These are phyloP conservation scores for Tuber umbilicatum DNA, from an alignment of 495 filamentous ascomycete species.

Conservation along the genomic window DNA sequence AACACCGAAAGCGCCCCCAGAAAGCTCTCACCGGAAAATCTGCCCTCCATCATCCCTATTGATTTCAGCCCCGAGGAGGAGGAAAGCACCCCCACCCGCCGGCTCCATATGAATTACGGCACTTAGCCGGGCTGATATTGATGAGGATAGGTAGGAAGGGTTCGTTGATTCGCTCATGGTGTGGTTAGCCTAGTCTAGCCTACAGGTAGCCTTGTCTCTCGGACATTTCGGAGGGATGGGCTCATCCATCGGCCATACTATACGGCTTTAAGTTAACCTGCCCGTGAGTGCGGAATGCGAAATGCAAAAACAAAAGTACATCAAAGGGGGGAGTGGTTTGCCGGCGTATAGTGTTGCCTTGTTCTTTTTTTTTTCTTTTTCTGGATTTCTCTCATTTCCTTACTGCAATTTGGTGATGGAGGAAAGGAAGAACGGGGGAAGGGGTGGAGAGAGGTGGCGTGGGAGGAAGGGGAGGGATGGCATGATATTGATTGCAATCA, in stretches of 20 bases:
- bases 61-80: not conserved
- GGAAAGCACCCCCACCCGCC: not conserved
- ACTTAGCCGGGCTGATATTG: not conserved
- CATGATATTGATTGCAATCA: not conserved
- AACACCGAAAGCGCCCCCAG: not conserved
- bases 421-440: constrained; percentile 4
- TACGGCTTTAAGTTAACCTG: not conserved
- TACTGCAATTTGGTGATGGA: not conserved
- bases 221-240: not conserved
- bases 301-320: not conserved
- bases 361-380: not conserved
- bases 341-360: not conserved
- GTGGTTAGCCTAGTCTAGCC: not conserved
- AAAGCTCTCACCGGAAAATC: not conserved
- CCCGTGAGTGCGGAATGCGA: not conserved
- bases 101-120: not conserved
- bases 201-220: not conserved
- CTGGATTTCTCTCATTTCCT: not conserved
- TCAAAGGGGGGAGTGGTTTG: not conserved
- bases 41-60: not conserved
- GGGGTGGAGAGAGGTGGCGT: not conserved
- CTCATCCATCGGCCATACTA: not conserved
- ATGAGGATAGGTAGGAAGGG: not conserved
- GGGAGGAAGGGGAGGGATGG: not conserved
- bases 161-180: not conserved